Base-by-base conservation (phyloP, 352 stramenopile species). In the Phytophthora kernoviae region DNA sequence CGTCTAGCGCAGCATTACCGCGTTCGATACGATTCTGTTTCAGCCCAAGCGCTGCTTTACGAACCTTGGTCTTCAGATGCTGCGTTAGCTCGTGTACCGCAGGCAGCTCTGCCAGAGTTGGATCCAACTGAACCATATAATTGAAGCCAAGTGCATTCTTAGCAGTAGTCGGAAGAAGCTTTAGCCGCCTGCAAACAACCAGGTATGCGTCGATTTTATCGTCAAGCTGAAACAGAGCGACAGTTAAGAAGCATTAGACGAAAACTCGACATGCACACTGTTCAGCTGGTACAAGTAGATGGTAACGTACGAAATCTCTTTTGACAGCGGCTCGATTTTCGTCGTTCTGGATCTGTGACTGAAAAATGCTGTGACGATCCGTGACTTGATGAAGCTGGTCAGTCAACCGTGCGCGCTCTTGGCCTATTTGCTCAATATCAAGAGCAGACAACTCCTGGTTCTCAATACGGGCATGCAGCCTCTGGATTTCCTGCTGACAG, bases 121-220 rank as follows among this genome's bases (percentile, higher is more conserved):
- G 72, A 53, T 95, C 79, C 27, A 93, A 72, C 30, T 78, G 71
- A 18, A 96, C 86, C 26, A 70, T 67, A 40, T 88, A 95, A 65
- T 97, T 79, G 14, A 91, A 71, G 1, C 82, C 79, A 17, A 80
- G 58, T 21, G 84, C 77, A 66, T 98, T 90, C 43, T 96, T 95
- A 1, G 88, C 90, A 37, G 84, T 81, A 33, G 75, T 41, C 2
- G 92, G 93, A 52, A 98, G 51, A 20, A 98, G 75, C 58, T 97
- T 92, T 44, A 99, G 80, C 41, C 82, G 61, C 18, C 73, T 84
- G 15, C 88, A 87, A 26, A 77, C 85, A 33, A 68, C 53, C 39
- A 91, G 90, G 70, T 98, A 98, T 27, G 81, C 65, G 39, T 88
- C 66, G 12, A 98, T 81, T 27, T 80, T 60, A 21, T 40, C 61